Evolutionary conservation across 805 yeast genomes (phyloP).

Genomic region (Cyberlindnera veronae): DNA sequence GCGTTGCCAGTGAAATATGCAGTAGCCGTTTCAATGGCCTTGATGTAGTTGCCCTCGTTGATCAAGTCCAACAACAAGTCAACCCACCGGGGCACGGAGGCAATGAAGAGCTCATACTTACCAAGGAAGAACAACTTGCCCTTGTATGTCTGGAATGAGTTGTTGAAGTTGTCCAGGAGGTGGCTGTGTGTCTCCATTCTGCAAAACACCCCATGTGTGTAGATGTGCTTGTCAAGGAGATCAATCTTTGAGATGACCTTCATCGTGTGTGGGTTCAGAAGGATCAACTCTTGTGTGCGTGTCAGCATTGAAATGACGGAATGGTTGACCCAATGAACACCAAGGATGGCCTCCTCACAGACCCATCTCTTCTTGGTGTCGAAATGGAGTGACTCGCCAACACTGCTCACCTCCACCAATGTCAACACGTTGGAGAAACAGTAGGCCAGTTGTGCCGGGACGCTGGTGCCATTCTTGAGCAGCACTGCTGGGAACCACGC

Average conservation of each 20-base stretch:
- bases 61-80: slow-evolving; percentile 51
- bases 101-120: slow-evolving; percentile 49
- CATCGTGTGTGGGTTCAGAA: slow-evolving; percentile 40
- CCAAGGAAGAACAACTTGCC: slow-evolving; percentile 52
- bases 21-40: slow-evolving; percentile 55
- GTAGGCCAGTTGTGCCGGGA: slow-evolving; percentile 55
- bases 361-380: slow-evolving; percentile 40
- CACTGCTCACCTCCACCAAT: slow-evolving; percentile 43
- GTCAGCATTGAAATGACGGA: slow-evolving; percentile 41
- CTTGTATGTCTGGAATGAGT: slow-evolving; percentile 36
- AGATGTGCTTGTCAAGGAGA: slow-evolving; percentile 32
- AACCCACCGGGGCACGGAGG: slow-evolving; percentile 70
- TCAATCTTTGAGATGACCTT: slow-evolving; percentile 24
- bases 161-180: slow-evolving; percentile 13
- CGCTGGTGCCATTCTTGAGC: slow-evolving; percentile 21
- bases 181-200: slow-evolving; percentile 10
- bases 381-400: slow-evolving; percentile 34
- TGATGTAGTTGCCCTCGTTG: slow-evolving; percentile 44
- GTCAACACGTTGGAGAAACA: slow-evolving; percentile 64
- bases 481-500: slow-evolving; percentile 61
- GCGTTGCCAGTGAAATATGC: slow-evolving; percentile 48
- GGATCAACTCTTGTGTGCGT: slow-evolving; percentile 40
- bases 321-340: slow-evolving; percentile 54
- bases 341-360: slow-evolving; percentile 47
- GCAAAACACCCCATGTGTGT: slow-evolving; percentile 31